phyloP scores from a whole-genome alignment of 2,329 filamentous ascomycete genomes.

The Trichophyton benhamiae region DNA sequence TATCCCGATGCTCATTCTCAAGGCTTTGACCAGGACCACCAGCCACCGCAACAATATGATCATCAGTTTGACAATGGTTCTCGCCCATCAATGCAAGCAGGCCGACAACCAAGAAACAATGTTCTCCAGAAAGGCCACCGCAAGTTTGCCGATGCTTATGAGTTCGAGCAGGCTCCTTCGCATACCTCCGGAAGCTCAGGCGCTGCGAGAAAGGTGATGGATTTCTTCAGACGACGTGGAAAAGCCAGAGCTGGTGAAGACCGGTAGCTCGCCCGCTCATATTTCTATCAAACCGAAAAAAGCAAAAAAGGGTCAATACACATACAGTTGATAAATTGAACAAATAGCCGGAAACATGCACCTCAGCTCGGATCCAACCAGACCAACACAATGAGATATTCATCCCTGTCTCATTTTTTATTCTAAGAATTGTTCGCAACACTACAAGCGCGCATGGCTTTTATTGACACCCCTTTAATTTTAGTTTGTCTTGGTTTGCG shows the following conservation, averaged over 20 bases:
- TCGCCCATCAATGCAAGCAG: slow-evolving; percentile 33
- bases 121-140: slow-evolving; percentile 76
- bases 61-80: slow-evolving; percentile 25
- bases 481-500: neutral
- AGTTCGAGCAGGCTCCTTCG: slow-evolving; percentile 49
- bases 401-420: neutral
- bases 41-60: neutral
- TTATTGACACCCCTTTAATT: neutral
- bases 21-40: neutral
- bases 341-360: neutral
- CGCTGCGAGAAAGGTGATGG: slow-evolving; percentile 87
- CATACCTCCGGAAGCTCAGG: slow-evolving; percentile 72
- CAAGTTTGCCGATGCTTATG: slow-evolving; percentile 77
- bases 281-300: neutral
- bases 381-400: neutral
- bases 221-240: slow-evolving; percentile 85
- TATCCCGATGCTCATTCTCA: neutral
- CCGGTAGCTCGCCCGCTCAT: slow-evolving; percentile 16
- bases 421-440: neutral
- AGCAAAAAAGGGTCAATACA: neutral
- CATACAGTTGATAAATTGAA: neutral
- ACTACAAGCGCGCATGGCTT: neutral
- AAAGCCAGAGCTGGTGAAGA: slow-evolving; percentile 51
- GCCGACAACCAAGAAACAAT: slow-evolving; percentile 31
- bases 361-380: neutral